Percentiles rank a stretch among this genome's conserved stretches.
Conservation (phyloP, 2,329 filamentous ascomycete genomes). For the Penicillium sp. region DNA sequence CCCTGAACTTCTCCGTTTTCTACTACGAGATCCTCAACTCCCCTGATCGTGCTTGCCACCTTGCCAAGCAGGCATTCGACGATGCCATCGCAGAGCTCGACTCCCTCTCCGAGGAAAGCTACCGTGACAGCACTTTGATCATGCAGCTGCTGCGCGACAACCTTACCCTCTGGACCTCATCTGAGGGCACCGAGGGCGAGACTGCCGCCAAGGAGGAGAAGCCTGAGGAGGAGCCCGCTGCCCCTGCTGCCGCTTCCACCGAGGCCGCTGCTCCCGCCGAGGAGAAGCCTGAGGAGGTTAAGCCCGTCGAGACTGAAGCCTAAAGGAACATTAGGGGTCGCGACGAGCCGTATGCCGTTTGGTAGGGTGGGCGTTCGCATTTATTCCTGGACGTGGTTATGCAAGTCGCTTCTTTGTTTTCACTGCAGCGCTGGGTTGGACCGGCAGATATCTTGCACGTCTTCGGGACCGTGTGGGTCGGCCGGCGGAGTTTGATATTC, state of each 20-base stretch:
- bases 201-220: slow-evolving; percentile 62
- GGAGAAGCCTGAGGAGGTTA: slow-evolving; percentile 42
- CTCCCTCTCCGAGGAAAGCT: slow-evolving; percentile 94
- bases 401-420: slow-evolving; percentile 36
- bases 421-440: slow-evolving; percentile 36
- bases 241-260: slow-evolving; percentile 1
- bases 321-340: slow-evolving; percentile 23
- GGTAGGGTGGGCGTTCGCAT: slow-evolving; percentile 34
- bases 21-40: slow-evolving; percentile 99
- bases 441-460: slow-evolving; percentile 36
- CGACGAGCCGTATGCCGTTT: slow-evolving; percentile 28
- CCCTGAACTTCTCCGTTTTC: slow-evolving; percentile 98
- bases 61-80: slow-evolving; percentile 98
- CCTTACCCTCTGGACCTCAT: slow-evolving; percentile 96
- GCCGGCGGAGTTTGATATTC: slow-evolving; percentile 46
- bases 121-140: slow-evolving; percentile 98
- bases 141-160: slow-evolving; percentile 99
- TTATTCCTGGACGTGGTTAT: slow-evolving; percentile 36
- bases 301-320: slow-evolving; percentile 37
- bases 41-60: slow-evolving; percentile 93
- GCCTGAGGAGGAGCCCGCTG: slow-evolving; percentile 47
- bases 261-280: slow-evolving; percentile 42
- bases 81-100: slow-evolving; percentile 98
- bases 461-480: slow-evolving; percentile 38
- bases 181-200: slow-evolving; percentile 73